Evolutionary conservation across 2,329 filamentous ascomycete genomes (phyloP), one percentile per base, ranked within the genome.

Genomic region (Monosporascus sp.): DNA sequence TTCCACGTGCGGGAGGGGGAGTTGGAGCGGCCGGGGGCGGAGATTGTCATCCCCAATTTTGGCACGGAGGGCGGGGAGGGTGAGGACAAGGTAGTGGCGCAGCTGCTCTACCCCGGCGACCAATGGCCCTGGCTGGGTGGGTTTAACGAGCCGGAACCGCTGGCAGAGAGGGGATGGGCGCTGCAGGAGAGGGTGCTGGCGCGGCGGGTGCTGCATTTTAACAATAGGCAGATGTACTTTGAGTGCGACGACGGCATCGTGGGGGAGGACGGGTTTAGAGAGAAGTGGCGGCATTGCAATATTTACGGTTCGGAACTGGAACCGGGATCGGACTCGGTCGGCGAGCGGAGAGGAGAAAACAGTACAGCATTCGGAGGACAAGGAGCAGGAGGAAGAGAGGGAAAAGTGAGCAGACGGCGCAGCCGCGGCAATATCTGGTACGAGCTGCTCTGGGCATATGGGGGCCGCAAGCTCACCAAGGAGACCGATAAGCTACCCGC

Each of bases 401-500:
- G 27, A 11, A 31, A 3, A 9, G 27, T 8, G 9, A 31, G 9
- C 11, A 7, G 27, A 31, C 27, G 9, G 9, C 27, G 27, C 9
- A 3, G 27, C 27, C 27, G 1, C 8, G 9, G 27, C 27, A 4
- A 31, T 31, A 31, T 31, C 20, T 52, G 50, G 50, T 11, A 31
- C 19, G 17, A 11, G n/a, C 9, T 52, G 14, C 8, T 52, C 26
- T 48, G 49, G 37, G n/a, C n/a, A 1, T 59, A 55, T 36, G 56
- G 59, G 2, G 11, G 3, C 8, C 52, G 59, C 6, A 46, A 54
- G 16, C 34, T 60, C 7, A 56, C 54, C 27, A 56, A 19, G 27
- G 9, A 49, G 5, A 56, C 59, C 2, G 58, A 61, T 37, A 59
- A 48, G 26, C 34, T 61, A 5, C 59, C 59, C 11, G 58, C 58